Evolutionary conservation across 2,329 filamentous ascomycete genomes (phyloP).

Genomic region (Fusarium caatingaense): DNA sequence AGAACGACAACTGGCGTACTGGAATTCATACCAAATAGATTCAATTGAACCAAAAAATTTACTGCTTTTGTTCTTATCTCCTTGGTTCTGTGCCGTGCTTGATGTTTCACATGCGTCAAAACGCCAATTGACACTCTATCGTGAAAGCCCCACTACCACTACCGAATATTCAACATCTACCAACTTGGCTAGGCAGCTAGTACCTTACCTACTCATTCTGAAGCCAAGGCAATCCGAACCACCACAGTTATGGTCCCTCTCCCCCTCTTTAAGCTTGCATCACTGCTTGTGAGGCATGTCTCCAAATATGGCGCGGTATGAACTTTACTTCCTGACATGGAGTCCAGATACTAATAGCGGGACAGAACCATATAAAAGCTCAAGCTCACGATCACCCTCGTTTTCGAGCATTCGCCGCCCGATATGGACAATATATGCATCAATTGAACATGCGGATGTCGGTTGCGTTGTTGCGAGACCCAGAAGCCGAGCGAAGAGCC

Average conservation of each 20-base stretch:
- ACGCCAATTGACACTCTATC: slow-evolving; percentile 19
- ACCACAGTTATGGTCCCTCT: slow-evolving; percentile 67
- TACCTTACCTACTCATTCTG: slow-evolving; percentile 10
- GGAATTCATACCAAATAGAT: not conserved
- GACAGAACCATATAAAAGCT: slow-evolving; percentile 72
- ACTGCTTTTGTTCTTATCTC: not conserved
- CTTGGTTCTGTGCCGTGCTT: not conserved
- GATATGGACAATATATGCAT: slow-evolving; percentile 72
- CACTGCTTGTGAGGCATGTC: slow-evolving; percentile 72
- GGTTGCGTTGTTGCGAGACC: slow-evolving; percentile 69
- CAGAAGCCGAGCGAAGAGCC: slow-evolving; percentile 66
- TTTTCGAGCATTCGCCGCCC: slow-evolving; percentile 70
- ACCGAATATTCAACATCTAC: slow-evolving; percentile 17
- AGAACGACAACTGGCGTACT: not conserved
- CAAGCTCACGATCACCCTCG: slow-evolving; percentile 73
- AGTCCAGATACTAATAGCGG: slow-evolving; percentile 24
- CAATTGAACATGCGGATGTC: slow-evolving; percentile 75
- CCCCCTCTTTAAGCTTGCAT: slow-evolving; percentile 74
- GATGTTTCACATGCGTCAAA: not conserved
- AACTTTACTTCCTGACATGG: slow-evolving; percentile 17
- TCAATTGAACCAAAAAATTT: not conserved
- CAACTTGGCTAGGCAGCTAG: slow-evolving; percentile 1
- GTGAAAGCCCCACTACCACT: slow-evolving; percentile 31
- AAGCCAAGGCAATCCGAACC: slow-evolving; percentile 38
- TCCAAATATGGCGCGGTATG: slow-evolving; percentile 77